Conservation (phyloP, 371 early-diverging fungal genomes). For the Syncephalastrum monosporum region DNA sequence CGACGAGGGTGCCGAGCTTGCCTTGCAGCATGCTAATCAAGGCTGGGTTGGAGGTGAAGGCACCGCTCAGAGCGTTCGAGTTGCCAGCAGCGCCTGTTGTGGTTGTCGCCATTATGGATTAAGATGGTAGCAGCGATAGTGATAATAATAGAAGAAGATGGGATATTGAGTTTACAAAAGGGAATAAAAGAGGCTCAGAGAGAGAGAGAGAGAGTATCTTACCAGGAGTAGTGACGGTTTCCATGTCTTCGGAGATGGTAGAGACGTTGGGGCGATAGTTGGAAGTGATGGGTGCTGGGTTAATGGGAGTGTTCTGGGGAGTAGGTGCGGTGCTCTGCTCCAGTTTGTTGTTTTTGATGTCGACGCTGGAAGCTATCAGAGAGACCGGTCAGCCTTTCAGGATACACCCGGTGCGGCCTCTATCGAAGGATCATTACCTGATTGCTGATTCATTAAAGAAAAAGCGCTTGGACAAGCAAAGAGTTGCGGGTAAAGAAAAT, state of each 20-base stretch:
- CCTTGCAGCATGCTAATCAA: constrained; percentile 63
- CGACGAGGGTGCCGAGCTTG: constrained; percentile 74
- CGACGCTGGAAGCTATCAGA: constrained; percentile 12
- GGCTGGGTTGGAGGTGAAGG: constrained; percentile 47
- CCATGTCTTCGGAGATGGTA: constrained; percentile 49
- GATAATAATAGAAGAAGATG: background rate
- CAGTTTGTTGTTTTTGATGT: constrained; percentile 38
- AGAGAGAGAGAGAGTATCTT: background rate
- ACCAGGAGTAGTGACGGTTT: constrained; percentile 43
- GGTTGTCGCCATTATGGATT: too few species aligned
- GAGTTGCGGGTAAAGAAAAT: too few species aligned
- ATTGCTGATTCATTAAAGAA: too few species aligned
- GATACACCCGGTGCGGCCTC: too few species aligned
- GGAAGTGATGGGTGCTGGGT: constrained; percentile 47
- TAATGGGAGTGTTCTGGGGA: constrained; percentile 50
- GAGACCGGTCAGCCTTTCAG: too few species aligned
- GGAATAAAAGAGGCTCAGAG: background rate
- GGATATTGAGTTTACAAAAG: background rate
- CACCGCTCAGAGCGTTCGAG: constrained; percentile 7
- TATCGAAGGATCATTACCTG: too few species aligned
- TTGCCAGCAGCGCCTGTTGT: background rate
- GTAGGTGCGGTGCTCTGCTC: constrained; percentile 42
- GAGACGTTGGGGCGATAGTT: constrained; percentile 36
- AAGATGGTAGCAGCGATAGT: too few species aligned
- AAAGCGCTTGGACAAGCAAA: too few species aligned